Evolutionary conservation across 1,284 basidiomycete species (phyloP).

Genomic region (Apiotrichum gamsii): DNA sequence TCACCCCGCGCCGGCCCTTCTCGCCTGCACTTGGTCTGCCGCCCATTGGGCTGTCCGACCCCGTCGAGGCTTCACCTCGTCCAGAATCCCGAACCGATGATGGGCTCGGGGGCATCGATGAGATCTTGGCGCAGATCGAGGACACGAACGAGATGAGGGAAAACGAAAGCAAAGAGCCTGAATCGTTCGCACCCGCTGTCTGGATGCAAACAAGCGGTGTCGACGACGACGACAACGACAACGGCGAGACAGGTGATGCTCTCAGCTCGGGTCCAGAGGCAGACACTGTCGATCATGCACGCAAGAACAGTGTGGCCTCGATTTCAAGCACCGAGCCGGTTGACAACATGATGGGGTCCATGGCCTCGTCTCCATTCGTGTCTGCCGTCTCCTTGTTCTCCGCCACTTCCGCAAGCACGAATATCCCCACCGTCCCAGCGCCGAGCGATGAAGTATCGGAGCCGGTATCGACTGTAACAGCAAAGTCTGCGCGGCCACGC

Average conservation of each 20-base stretch:
- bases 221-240: too few relatives aligned
- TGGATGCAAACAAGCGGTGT: too few relatives aligned
- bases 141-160: slow-evolving; percentile 27
- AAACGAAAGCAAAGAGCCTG: not conserved
- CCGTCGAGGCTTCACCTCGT: slow-evolving; percentile 2
- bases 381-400: slow-evolving; percentile 8
- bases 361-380: slow-evolving; percentile 15
- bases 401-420: slow-evolving; percentile 6
- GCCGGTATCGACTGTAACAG: too few relatives aligned
- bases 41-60: slow-evolving; percentile 12
- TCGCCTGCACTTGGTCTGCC: slow-evolving; percentile 13
- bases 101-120: slow-evolving; percentile 27
- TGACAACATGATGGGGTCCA: not conserved
- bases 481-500: not conserved
- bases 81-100: slow-evolving; percentile 7
- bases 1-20: slow-evolving; percentile 17
- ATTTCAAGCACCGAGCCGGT: not conserved
- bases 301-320: too few relatives aligned
- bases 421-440: slow-evolving; percentile 2
- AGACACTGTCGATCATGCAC: too few relatives aligned
- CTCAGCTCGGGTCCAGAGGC: too few relatives aligned
- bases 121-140: slow-evolving; percentile 39
- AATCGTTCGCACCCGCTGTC: too few relatives aligned
- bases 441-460: too few relatives aligned
- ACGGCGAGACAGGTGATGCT: too few relatives aligned